Base-by-base conservation (phyloP, 2,329 filamentous ascomycete species). In the Monosporascus sp. region DNA sequence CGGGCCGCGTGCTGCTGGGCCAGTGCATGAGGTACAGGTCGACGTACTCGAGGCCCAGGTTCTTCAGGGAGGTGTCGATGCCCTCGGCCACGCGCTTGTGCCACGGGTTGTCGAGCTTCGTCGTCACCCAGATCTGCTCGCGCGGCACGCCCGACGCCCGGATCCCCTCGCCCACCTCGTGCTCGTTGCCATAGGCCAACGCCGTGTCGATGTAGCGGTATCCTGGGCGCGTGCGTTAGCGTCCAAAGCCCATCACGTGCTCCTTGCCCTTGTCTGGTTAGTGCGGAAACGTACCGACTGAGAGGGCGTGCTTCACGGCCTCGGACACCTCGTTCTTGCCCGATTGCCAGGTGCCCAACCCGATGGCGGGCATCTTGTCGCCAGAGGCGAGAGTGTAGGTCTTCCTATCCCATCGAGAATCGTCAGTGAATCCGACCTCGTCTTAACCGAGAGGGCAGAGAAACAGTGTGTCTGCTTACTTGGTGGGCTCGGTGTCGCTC, bases 51-150 rank as follows among this genome's bases (percentile, higher is more conserved):
- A 77, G 76, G 45, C 80, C 80, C 18, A 89, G 74, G 60, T 78
- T 80, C 67, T 80, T 76, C 54, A 88, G 74, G 11, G 82, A 85
- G 50, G 73, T 72, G 54, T 80, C 76, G 52, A 89, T 75, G 24
- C 79, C 86, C 65, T 86, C 80, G 39, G 77, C 72, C 27, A 86
- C 86, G 57, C 81, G 78, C 73, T 87, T 83, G 74, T 91, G 88
- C 80, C 85, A 88, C 49, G 86, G 80, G 78, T 92, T 91, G 77
- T 89, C 83, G 51, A 93, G 82, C 79, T 94, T 95, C 62, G 88
- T 90, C 50, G 89, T 93, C 54, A 89, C 70, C 79, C 82, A 89
- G 67, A 88, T 82, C 62, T 88, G 73, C 52, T 78, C 74, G 24
- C 86, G 79, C n/a, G 84, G 79, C 2, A 89, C 79, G 31, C 83